Base-by-base conservation (phyloP, 2,329 filamentous ascomycete genomes). In the Karstenula rhodostoma region DNA sequence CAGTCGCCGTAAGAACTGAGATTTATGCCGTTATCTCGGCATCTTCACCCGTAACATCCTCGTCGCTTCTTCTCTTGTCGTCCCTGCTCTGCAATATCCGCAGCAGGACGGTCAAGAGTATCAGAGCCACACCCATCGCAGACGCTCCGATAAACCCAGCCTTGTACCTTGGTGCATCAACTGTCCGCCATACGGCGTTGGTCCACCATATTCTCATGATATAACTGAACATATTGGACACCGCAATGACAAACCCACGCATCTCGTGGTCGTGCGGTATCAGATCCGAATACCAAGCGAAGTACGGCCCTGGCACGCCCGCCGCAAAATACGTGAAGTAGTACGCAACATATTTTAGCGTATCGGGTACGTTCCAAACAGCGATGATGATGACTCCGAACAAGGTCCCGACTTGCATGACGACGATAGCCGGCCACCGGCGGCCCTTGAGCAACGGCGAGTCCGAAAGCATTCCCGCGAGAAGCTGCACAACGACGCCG, bases 361-460 rank as follows among this genome's bases (percentile, higher is more conserved):
- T 73, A 1, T 74, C 78, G 0, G 82, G 79, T 3, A 83, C 81
- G 22, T 78, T 70, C 81, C 82, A 83, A 12, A 80, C 67, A 1
- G 80, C 78, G 74, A 84, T 59, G 8, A 68, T 82, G 64, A 79
- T 79, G 7, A 78, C 63, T 0, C 73, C 72, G 1, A 81, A 78
- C 17, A 83, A 78, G 1, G 80, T 67, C 10, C 75, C 77, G 7
- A 72, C 74, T 5, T 66, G 60, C 17, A 77, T 78, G 9, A 77
- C 75, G 3, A 80, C 65, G 0, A 78, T 83, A 79, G 15, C 83
- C 76, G 29, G 80, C 77, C 13, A 70, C 4, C 68, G 63, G 15
- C 65, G 66, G n/a, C 70, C 70, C 40, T 66, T 67, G 40, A 73
- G 56, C 42, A 73, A 22, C 0, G 70, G 70, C 32, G 68, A 71